phyloP scores from a whole-genome alignment of 805 yeast species.

The Candida xiaguanensis region DNA sequence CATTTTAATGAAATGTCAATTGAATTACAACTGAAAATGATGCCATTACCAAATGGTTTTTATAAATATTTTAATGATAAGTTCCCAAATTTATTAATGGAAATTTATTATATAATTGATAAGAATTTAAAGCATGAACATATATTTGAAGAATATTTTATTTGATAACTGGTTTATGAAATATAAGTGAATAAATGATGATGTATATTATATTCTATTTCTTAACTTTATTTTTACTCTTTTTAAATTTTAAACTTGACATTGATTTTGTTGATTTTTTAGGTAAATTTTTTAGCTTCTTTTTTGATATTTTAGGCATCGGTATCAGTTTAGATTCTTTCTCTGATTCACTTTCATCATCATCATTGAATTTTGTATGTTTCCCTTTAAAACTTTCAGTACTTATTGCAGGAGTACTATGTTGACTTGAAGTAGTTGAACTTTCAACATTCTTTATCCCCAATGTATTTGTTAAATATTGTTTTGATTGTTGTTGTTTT shows the following conservation, averaged over 20 bases:
- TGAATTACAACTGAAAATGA: constrained; percentile 59
- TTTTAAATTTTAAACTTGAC: background rate
- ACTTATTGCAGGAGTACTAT: constrained; percentile 38
- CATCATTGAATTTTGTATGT: constrained; percentile 33
- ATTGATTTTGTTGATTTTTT: constrained; percentile 3
- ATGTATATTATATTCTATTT: too few relatives aligned
- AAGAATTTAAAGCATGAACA: constrained; percentile 62
- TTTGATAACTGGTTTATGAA: constrained; percentile 1
- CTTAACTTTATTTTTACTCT: too few relatives aligned
- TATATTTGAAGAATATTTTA: constrained; percentile 41
- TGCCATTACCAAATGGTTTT: constrained; percentile 82
- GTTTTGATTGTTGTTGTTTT: constrained; percentile 36
- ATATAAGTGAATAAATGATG: constrained; percentile 1
- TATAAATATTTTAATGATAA: constrained; percentile 67
- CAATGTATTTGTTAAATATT: constrained; percentile 44
- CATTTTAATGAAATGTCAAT: constrained; percentile 88
- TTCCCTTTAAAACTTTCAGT: constrained; percentile 32
- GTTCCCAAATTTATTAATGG: constrained; percentile 80
- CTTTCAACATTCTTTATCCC: constrained; percentile 32
- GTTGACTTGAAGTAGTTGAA: constrained; percentile 20
- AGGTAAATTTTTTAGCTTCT: background rate
- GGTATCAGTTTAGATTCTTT: background rate
- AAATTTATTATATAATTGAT: constrained; percentile 60
- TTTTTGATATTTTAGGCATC: constrained; percentile 3
- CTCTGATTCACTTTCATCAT: constrained; percentile 4